Evolutionary conservation across 306 rosid species (phyloP), one percentile per base, ranked within the genome.

Genomic region (Inga laurina): DNA sequence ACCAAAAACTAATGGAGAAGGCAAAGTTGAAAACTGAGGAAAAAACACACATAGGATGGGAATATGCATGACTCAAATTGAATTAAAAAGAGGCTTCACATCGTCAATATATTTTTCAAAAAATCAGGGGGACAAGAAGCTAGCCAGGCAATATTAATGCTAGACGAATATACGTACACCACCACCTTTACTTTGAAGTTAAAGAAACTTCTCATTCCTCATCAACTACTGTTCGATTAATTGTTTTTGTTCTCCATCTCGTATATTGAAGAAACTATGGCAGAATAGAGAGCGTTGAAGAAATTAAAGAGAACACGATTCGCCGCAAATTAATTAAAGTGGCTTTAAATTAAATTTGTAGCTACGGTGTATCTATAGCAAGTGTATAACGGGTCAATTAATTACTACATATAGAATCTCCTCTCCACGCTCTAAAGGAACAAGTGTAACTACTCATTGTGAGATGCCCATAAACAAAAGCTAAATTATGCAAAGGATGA

Each of bases 391-490:
- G 2, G 45, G 6, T 13, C 45, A 67, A 41, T 71, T n/a, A 67
- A 41, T 71, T n/a, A 71, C 75, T 43, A 7, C 43, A 39, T 39
- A 70, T n/a, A 43, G 52, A 70, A 70, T 64, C 21, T 22, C 54
- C 75, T 9, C 32, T 22, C 5, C 21, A 4, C 3, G 52, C 32
- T 43, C 13, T n/a, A 71, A 43, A 71, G 35, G 49, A 39, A 69
- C 7, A 71, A 69, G 46, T 35, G 73, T 37, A 37, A 18, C 73
- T 49, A 68, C 48, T 68, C 72, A 8, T 22, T 37, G 7, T 19
- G 14, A 43, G 61, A 39, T 82, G 81, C 37, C 61, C 76, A 52
- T 51, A 66, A 65, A 74, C 74, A 62, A 73, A 27, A 59, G 80
- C 51, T 21, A 11, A 7, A 15, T 13, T 1, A 0, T 45, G 65